A percentile compares a stretch with the other conserved stretches of the same genome.
Conservation (phyloP, 768 basidiomycete genomes). For the Daedaleopsis sinensis region DNA sequence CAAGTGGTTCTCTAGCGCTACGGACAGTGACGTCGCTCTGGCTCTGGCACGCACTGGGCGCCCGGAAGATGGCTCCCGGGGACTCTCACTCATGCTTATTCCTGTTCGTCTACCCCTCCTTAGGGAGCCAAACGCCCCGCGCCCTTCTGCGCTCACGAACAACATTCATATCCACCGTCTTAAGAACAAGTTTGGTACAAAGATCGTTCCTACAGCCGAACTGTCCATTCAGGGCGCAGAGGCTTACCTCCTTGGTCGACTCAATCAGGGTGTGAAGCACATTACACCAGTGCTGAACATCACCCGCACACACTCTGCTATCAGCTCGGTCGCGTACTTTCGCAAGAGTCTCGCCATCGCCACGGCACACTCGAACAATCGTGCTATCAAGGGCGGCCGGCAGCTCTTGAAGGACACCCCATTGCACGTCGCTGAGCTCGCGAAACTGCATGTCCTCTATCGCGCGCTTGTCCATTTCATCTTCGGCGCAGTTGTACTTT, state of each 20-base stretch:
- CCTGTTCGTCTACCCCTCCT: slow-evolving; percentile 60
- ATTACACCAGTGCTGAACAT: slow-evolving; percentile 78
- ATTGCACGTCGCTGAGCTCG: slow-evolving; percentile 67
- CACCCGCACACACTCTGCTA: slow-evolving; percentile 65
- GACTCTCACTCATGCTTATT: slow-evolving; percentile 75
- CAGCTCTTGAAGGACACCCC: slow-evolving; percentile 55
- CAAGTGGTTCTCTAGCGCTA: slow-evolving; percentile 87
- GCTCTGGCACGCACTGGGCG: slow-evolving; percentile 75
- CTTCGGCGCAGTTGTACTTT: slow-evolving; percentile 58
- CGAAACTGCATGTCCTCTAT: slow-evolving; percentile 61
- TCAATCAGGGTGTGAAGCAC: slow-evolving; percentile 63
- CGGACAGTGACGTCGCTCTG: slow-evolving; percentile 72
- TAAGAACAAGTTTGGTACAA: slow-evolving; percentile 81
- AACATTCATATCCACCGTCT: slow-evolving; percentile 71
- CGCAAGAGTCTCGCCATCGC: slow-evolving; percentile 69
- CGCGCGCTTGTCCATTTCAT: slow-evolving; percentile 65
- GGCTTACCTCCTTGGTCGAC: slow-evolving; percentile 63
- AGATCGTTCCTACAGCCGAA: slow-evolving; percentile 75
- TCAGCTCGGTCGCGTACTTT: slow-evolving; percentile 56
- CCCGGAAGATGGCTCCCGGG: slow-evolving; percentile 55
- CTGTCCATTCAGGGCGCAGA: slow-evolving; percentile 60
- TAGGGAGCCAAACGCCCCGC: slow-evolving; percentile 41
- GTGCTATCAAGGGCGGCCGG: slow-evolving; percentile 54
- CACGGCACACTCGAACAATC: slow-evolving; percentile 61
- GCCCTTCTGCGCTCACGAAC: slow-evolving; percentile 56